Percentiles rank a stretch among this genome's conserved stretches.
Conservation (phyloP, 768 basidiomycete species). For the Hygrophorus russula region DNA sequence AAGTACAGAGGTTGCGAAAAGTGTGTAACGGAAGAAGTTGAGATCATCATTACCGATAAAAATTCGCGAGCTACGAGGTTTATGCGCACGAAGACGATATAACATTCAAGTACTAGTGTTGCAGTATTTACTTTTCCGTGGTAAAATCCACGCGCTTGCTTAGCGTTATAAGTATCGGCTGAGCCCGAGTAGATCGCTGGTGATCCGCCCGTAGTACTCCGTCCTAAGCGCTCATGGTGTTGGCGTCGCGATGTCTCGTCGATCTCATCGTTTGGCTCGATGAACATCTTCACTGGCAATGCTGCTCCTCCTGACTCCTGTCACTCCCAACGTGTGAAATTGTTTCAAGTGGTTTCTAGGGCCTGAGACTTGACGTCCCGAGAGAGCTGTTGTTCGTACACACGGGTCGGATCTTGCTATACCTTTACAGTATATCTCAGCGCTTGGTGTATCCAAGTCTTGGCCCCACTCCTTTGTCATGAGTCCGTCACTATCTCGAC, state of each 20-base stretch:
- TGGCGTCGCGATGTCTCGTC: too few species aligned
- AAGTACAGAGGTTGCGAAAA: slow-evolving; percentile 26
- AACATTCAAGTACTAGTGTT: too few species aligned
- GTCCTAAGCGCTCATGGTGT: too few species aligned
- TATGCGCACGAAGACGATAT: slow-evolving; percentile 66
- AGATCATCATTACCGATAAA: slow-evolving; percentile 58
- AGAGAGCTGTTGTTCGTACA: background rate
- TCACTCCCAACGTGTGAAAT: too few species aligned
- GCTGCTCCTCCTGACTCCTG: background rate
- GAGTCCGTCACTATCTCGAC: background rate
- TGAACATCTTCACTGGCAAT: background rate
- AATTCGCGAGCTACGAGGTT: slow-evolving; percentile 81
- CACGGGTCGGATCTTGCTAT: slow-evolving; percentile 12
- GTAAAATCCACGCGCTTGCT: too few species aligned
- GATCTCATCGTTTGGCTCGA: too few species aligned
- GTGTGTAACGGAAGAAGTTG: slow-evolving; percentile 55
- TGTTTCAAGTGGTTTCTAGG: too few species aligned
- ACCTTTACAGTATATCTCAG: background rate
- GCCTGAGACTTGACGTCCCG: too few species aligned
- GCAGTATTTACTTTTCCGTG: too few species aligned
- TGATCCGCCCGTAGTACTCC: too few species aligned
- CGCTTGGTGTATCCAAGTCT: background rate
- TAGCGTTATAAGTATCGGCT: too few species aligned
- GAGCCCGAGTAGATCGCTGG: too few species aligned
- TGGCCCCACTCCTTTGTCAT: background rate